phyloP scores from a whole-genome alignment of 306 rosid genomes.

The Vachellia pachyceras region DNA sequence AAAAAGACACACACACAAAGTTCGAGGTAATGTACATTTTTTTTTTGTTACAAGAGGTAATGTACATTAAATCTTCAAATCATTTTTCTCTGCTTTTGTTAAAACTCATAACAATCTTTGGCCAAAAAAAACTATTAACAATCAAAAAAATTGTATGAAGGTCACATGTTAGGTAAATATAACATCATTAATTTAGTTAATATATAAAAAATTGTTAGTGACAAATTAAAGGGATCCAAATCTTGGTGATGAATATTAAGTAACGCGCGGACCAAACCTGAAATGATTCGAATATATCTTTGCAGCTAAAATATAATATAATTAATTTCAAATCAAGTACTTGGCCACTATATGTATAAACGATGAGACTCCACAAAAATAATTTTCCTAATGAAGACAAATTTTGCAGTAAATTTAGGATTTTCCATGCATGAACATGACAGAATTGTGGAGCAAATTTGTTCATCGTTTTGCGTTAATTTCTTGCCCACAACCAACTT shows the following conservation, averaged over 20 bases:
- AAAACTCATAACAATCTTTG: not conserved
- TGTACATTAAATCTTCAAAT: too few species aligned
- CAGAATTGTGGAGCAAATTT: conserved; percentile 5
- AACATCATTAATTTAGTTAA: not conserved
- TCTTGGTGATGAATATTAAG: conserved; percentile 2
- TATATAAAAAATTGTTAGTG: not conserved
- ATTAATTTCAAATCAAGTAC: conserved; percentile 7
- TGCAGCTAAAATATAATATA: not conserved
- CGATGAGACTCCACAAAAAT: not conserved
- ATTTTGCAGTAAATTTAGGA: conserved; percentile 14
- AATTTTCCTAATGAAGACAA: conserved; percentile 5
- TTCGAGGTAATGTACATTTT: too few species aligned
- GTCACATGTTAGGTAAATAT: not conserved
- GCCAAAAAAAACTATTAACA: not conserved
- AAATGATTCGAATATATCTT: conserved; percentile 3
- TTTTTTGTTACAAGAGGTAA: too few species aligned
- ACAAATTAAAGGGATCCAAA: not conserved
- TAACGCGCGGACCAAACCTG: not conserved
- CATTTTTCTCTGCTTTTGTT: not conserved
- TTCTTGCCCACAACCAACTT: conserved; percentile 6
- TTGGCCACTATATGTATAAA: not conserved
- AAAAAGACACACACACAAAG: too few species aligned
- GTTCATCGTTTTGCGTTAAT: conserved; percentile 28
- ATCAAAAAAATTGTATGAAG: not conserved
- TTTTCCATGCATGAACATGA: conserved; percentile 24